These are phyloP conservation scores for Tarenaya hassleriana DNA, from an alignment of 345 rosid genomes.

Conservation along the genomic window DNA sequence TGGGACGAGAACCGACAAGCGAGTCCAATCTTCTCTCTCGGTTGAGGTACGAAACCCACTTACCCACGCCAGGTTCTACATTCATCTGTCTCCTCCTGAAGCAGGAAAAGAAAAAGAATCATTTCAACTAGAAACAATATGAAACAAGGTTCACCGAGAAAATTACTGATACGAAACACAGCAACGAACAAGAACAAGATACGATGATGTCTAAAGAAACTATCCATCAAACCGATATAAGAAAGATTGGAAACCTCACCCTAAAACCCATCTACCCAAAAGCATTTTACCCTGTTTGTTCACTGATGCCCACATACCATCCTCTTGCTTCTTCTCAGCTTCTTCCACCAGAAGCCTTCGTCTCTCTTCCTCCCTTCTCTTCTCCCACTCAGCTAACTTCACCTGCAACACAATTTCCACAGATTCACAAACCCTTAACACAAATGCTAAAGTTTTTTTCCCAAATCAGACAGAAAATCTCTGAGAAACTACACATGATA, in stretches of 20 bases:
- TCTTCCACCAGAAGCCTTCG: slow-evolving; percentile 64
- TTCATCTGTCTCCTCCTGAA: slow-evolving; percentile 47
- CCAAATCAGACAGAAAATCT: not conserved
- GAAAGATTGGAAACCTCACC: slow-evolving; percentile 34
- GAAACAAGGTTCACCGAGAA: not conserved
- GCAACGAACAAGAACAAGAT: not conserved
- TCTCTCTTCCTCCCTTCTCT: slow-evolving; percentile 60
- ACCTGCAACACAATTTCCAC: slow-evolving; percentile 31
- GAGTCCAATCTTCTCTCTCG: slow-evolving; percentile 83
- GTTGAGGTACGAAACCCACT: slow-evolving; percentile 92
- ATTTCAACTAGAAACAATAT: not conserved
- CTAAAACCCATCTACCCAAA: slow-evolving; percentile 51
- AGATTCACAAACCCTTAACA: slow-evolving; percentile 5
- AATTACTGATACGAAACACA: not conserved
- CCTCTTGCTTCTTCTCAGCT: slow-evolving; percentile 67
- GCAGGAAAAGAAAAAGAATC: not conserved
- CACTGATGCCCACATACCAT: slow-evolving; percentile 47
- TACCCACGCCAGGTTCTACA: slow-evolving; percentile 86
- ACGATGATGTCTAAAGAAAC: not conserved
- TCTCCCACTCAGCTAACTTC: slow-evolving; percentile 71
- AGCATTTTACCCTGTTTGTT: slow-evolving; percentile 44
- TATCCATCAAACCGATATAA: not conserved
- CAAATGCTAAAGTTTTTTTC: not conserved
- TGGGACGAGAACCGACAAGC: slow-evolving; percentile 61
- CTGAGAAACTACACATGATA: slow-evolving; percentile 49